Evolutionary conservation across 257 asterid species (phyloP), one percentile per base, ranked within the genome.

Genomic region (Solanum verrucosum): DNA sequence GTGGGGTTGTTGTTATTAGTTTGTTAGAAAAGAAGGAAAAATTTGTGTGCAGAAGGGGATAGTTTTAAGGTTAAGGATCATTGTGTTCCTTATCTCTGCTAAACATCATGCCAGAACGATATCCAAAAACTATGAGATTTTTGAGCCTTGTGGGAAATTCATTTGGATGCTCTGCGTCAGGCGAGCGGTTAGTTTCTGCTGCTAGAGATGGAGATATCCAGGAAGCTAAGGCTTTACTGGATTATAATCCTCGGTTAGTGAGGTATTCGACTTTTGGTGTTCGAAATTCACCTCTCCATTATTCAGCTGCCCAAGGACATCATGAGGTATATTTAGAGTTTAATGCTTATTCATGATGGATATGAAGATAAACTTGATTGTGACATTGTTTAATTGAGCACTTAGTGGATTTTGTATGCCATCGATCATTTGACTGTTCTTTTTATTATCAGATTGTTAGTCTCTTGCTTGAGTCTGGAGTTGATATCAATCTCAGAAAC

Each of bases 191-290:
- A 5, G 98, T 96, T 86, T 94, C 98, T 14, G 98, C 98, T 42
- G 98, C 98, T 52, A 96, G 98, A 89, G 98, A 96, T 89, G 98
- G 98, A 29, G 98, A 96, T 93, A 89, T 96, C 83, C 98, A 93
- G 89, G 98, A 96, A 93, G 98, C 98, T 29, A 96, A 95, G 95
- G 98, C 98, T 71, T 94, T 96, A 70, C 90, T 96, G 91, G 98
- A 96, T 20, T 96, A 94, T 87, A 95, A 96, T 88, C 98, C 98
- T 34, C 98, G 98, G 5, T 94, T 95, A 1, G 98, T 94, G 5
- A 90, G 96, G 88, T 96, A 96, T 90, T 94, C 98, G 3, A 96
- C 98, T 13, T 96, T 96, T 73, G 98, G 98, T 14, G 96, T 95
- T 88, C 98, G 98, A 0, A 96, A 96, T 90, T 95, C 98, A 27